Conservation (phyloP, 257 asterid genomes). For the Vinca minor region DNA sequence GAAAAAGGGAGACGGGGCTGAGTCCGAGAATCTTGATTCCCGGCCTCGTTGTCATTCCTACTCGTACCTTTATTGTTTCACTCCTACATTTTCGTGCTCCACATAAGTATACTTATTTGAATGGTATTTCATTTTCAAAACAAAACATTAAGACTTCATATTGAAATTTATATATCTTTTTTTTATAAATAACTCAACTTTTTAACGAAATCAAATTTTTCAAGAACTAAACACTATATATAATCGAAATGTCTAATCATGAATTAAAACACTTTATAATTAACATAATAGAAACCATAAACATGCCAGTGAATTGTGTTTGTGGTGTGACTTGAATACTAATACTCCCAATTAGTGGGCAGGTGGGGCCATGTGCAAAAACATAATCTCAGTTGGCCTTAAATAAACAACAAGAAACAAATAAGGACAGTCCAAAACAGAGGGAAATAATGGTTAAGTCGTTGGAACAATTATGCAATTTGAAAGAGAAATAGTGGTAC, state of each 20-base stretch:
- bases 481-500: neutral
- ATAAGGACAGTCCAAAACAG: neutral
- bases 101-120: too few species aligned
- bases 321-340: constrained; percentile 8
- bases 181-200: too few species aligned
- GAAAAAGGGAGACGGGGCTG: too few species aligned
- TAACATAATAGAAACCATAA: neutral
- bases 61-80: too few species aligned
- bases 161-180: too few species aligned
- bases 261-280: neutral
- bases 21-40: too few species aligned
- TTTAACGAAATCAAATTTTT: too few species aligned
- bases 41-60: too few species aligned
- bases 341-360: constrained; percentile 16
- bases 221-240: too few species aligned
- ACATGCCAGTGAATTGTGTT: neutral
- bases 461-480: neutral
- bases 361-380: neutral
- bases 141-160: too few species aligned
- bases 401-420: neutral
- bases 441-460: constrained; percentile 6
- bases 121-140: too few species aligned
- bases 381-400: neutral
- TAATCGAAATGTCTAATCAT: neutral
- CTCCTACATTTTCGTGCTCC: too few species aligned